These are phyloP conservation scores for Decorospora gaudefroyi DNA, from an alignment of 2,329 filamentous ascomycete species.

Conservation along the genomic window DNA sequence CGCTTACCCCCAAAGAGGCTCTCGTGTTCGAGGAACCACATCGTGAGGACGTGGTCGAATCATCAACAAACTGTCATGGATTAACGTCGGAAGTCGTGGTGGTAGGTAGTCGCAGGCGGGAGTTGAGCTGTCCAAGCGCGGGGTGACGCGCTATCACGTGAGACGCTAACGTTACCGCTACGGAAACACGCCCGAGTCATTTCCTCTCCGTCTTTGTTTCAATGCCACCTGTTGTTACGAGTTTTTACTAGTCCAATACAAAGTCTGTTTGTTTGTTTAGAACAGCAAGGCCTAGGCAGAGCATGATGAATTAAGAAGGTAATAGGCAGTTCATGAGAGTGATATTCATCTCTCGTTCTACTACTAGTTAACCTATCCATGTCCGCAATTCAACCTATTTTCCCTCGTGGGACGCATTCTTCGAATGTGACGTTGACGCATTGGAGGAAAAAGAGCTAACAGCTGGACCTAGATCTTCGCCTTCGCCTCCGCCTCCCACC, in stretches of 20 bases:
- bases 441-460: background rate
- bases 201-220: background rate
- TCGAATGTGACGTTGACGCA: background rate
- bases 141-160: conserved; percentile 17
- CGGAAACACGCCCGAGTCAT: too few relatives aligned
- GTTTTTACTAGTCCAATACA: too few relatives aligned
- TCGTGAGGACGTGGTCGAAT: conserved; percentile 25
- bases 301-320: too few relatives aligned
- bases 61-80: too few relatives aligned
- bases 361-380: too few relatives aligned
- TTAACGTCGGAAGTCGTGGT: background rate
- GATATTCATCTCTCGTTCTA: too few relatives aligned
- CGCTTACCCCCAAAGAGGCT: conserved; percentile 64
- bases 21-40: conserved; percentile 62
- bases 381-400: too few relatives aligned
- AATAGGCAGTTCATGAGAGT: too few relatives aligned
- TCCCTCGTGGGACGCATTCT: too few relatives aligned
- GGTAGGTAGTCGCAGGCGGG: conserved; percentile 1
- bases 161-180: conserved; percentile 6
- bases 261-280: too few relatives aligned
- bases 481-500: conserved; percentile 9
- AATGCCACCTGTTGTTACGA: too few relatives aligned
- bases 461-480: background rate
- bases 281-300: too few relatives aligned
- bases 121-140: conserved; percentile 3